These are phyloP conservation scores for Candida dubliniensis DNA, from an alignment of 1,139 yeast genomes.

Conservation along the genomic window DNA sequence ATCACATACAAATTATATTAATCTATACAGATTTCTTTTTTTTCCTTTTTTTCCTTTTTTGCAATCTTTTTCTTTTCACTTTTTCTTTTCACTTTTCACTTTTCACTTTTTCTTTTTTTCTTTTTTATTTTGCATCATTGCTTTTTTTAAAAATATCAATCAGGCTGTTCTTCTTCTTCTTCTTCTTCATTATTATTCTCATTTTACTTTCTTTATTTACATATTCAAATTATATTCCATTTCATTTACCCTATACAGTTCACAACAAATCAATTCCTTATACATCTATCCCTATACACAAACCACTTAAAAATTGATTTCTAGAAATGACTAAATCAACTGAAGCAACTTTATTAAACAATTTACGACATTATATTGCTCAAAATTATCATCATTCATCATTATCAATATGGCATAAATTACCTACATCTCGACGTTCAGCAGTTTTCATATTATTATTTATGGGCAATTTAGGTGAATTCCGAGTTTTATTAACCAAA, in stretches of 20 bases:
- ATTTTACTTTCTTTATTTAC: not conserved
- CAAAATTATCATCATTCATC: slow-evolving; percentile 27
- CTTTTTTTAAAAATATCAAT: not conserved
- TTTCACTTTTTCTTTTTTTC: not conserved
- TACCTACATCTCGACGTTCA: slow-evolving; percentile 66
- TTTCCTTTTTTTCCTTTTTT: not conserved
- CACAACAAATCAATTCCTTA: too few relatives aligned
- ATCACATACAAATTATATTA: too few relatives aligned
- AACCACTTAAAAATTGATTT: too few relatives aligned
- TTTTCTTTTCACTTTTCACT: not conserved
- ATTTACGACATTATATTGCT: slow-evolving; percentile 25
- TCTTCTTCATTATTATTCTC: not conserved
- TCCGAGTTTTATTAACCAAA: slow-evolving; percentile 74
- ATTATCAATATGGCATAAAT: slow-evolving; percentile 54
- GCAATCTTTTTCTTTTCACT: not conserved
- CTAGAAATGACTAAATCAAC: slow-evolving; percentile 15
- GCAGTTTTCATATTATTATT: slow-evolving; percentile 75
- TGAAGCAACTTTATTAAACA: slow-evolving; percentile 22
- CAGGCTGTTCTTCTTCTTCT: not conserved
- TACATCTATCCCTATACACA: too few relatives aligned
- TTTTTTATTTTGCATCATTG: not conserved
- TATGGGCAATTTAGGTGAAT: slow-evolving; percentile 68
- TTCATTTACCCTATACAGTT: not conserved
- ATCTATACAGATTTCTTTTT: too few relatives aligned
- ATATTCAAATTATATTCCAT: not conserved